phyloP scores from a whole-genome alignment of 345 rosid species.

The Bruguiera gymnorhiza region DNA sequence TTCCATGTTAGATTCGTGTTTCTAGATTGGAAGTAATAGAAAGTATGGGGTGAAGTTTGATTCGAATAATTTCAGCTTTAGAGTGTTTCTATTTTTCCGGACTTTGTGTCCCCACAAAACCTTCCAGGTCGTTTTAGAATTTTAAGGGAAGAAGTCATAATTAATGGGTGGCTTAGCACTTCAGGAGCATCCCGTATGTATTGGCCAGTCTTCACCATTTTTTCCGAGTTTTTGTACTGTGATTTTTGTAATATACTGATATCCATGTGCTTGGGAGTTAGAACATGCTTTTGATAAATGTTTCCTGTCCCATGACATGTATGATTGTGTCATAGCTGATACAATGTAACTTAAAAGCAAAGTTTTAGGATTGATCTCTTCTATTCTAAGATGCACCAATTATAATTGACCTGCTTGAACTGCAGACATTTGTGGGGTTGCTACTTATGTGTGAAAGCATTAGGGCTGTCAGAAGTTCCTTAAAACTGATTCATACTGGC shows the following conservation, averaged over 20 bases:
- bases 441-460: background rate
- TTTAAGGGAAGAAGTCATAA: background rate
- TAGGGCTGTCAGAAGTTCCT: background rate
- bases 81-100: background rate
- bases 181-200: background rate
- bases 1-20: no score
- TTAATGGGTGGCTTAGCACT: background rate
- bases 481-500: background rate
- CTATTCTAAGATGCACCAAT: background rate
- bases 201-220: background rate
- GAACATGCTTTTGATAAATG: background rate
- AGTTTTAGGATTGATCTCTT: background rate
- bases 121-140: background rate
- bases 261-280: no score
- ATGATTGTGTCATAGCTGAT: background rate
- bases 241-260: no score
- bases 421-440: background rate
- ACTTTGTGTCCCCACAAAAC: background rate
- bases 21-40: no score
- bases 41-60: no score
- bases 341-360: background rate
- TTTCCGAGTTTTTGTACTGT: background rate
- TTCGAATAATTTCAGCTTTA: background rate
- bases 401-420: background rate
- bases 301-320: background rate